Evolutionary conservation across 2,329 filamentous ascomycete species (phyloP).

Genomic region (Cytospora mali): DNA sequence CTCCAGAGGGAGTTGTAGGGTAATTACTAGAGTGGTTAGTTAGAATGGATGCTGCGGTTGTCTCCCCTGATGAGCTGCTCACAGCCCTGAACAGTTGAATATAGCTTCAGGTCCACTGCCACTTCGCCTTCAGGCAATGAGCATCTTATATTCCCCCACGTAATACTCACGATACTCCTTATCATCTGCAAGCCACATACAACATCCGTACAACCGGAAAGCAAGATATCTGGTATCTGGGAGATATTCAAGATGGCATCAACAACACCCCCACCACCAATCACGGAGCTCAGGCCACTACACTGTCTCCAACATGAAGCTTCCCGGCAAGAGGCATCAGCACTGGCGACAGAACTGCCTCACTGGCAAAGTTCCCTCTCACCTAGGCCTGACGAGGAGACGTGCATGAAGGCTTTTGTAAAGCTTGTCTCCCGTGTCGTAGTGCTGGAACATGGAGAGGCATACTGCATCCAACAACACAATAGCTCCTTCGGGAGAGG

Average conservation of each 20-base stretch:
- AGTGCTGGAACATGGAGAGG: slow-evolving; percentile 22
- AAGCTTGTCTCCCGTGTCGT: slow-evolving; percentile 25
- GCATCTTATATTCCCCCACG: slow-evolving; percentile 3
- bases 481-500: slow-evolving; percentile 1
- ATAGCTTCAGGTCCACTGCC: slow-evolving; percentile 13
- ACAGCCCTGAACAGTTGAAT: slow-evolving; percentile 1
- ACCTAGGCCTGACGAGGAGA: slow-evolving; percentile 14
- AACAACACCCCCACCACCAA: slow-evolving; percentile 22
- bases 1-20: neutral
- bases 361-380: slow-evolving; percentile 23
- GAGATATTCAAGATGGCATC: slow-evolving; percentile 15
- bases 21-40: slow-evolving; percentile 5
- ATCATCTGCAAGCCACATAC: neutral
- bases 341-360: neutral
- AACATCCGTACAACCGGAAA: neutral
- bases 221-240: neutral
- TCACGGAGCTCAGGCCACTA: slow-evolving; percentile 30
- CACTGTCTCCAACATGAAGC: slow-evolving; percentile 22
- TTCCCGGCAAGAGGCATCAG: slow-evolving; percentile 7
- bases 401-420: slow-evolving; percentile 22
- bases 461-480: slow-evolving; percentile 24
- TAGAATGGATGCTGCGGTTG: slow-evolving; percentile 1
- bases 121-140: neutral
- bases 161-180: neutral
- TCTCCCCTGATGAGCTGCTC: slow-evolving; percentile 1